Base-by-base conservation (phyloP, 164 flowering plant species). In the Kalanchoe fedtschenkoi region DNA sequence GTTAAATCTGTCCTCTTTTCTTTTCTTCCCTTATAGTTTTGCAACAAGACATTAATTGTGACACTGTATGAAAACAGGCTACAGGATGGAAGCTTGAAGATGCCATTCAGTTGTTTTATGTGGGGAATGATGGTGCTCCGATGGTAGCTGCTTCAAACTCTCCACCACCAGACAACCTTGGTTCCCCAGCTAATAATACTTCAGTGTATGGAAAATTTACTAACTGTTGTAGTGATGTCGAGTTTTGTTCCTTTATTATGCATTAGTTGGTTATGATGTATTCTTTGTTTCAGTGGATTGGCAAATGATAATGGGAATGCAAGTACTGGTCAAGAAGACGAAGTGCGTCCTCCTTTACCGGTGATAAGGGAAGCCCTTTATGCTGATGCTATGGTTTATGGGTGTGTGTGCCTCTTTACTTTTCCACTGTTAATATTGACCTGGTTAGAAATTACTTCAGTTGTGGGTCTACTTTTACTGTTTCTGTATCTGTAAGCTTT, bases 61-160 rank as follows among this genome's bases (percentile, higher is more conserved):
- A n/a, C n/a, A 26, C 15, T 16, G 2, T 44, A 3, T 70, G 66
- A 54, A 67, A 53, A 38, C 75, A 93, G 99, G 97, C 97, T 9
- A 85, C 99, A 34, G 78, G 89, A 60, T 93, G 99, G 99, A 78
- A 83, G 69, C 91, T 93, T 70, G 99, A 88, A 58, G 99, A 90
- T 64, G 99, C 99, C 44, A 80, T 93, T 72, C 97, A 87, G 69
- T 78, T 93, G 58, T 93, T 84, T 58, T 90, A 71, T 72, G 73
- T 87, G 39, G 97, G 92, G 54, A 77, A 73, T 78, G 99, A 90
- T 56, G 76, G 74, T 61, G 87, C 80, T 3, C 67, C 62, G 28
- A 44, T 68, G 30, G 72, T 77, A 34, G 37, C 85, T 32, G 61
- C 84, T 37, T 58, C 83, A 21, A 42, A 59, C 9, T 37, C 75